Base-by-base conservation (phyloP, 2,329 filamentous ascomycete species). In the Pseudogymnoascus sp. region DNA sequence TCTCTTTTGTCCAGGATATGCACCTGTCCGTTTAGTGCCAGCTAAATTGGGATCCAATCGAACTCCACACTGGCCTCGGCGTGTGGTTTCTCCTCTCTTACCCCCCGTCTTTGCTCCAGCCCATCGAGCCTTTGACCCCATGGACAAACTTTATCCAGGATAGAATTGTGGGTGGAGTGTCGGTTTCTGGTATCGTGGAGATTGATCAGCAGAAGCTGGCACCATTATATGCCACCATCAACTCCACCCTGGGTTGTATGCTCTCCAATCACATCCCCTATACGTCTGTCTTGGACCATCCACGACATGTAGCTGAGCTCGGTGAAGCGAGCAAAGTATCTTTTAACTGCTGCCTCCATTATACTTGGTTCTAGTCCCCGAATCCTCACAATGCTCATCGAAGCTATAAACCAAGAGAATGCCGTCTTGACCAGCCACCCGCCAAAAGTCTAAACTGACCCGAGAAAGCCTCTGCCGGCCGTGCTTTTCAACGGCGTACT, bases 21-120 rank as follows among this genome's bases (percentile, higher is more conserved):
- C 47, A 54, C 25, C 47, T 33, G 28, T 54, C n/a, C 47, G 43
- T 16, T 28, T 16, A 30, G 25, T 54, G 25, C 25, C 47, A 33
- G 9, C 47, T 54, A 54, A 33, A 54, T 33, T 54, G 47, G 47
- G 25, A 54, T 54, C 9, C 14, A 54, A 54, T 50, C 14, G 22
- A 30, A 50, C 25, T 30, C 25, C 16, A 16, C 25, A 16, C 25
- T 30, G 16, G 47, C 47, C 25, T 33, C 47, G 25, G 47, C 47
- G 47, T 54, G 28, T 33, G 6, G n/a, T 54, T 54, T 54, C n/a
- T 54, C n/a, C 47, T 33, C 47, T 54, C 47, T 54, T 54, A 54
- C 47, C 47, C 47, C 47, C 43, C 43, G 16, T 54, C n/a, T 14
- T 18, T 16, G 28, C 4, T 54, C 47, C n/a, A 54, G 25, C 25